Evolutionary conservation across 306 rosid genomes (phyloP).

Genomic region (Phaseolus lunatus): DNA sequence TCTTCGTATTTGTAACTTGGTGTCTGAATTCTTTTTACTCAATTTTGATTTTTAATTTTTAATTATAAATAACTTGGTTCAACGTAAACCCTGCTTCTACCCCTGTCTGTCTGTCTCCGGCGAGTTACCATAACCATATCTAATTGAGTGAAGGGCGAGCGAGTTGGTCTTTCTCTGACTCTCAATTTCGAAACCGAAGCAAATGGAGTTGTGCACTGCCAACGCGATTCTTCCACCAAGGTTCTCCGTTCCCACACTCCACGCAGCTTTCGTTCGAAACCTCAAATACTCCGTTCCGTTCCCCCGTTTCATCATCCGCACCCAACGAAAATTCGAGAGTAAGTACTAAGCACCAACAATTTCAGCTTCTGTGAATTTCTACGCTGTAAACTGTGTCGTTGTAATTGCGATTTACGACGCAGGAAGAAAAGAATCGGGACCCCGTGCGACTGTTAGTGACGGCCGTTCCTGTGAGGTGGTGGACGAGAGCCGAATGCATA

Average conservation of each 20-base stretch:
- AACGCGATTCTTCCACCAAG: constrained; percentile 38
- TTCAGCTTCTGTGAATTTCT: background rate
- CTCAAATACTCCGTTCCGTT: constrained; percentile 42
- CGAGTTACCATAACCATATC: background rate
- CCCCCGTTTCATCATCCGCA: constrained; percentile 36
- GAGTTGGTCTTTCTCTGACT: background rate
- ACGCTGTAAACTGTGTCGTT: background rate
- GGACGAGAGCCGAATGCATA: constrained; percentile 61
- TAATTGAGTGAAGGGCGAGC: background rate
- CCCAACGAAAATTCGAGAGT: constrained; percentile 33
- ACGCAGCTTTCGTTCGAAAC: constrained; percentile 2
- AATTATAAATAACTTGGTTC: no score
- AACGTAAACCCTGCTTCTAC: constrained; percentile 11
- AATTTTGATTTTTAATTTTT: no score
- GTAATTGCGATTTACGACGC: background rate
- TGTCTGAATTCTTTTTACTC: no score
- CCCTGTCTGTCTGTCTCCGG: no score
- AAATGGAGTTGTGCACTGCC: constrained; percentile 41
- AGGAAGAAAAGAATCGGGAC: constrained; percentile 44
- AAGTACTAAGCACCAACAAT: background rate
- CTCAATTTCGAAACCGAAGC: background rate
- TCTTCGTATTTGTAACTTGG: no score
- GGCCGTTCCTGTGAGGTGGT: constrained; percentile 42
- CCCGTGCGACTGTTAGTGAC: constrained; percentile 43
- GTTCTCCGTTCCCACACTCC: constrained; percentile 17